These are phyloP conservation scores for Acer yangbiense DNA, from an alignment of 345 rosid genomes.

Conservation along the genomic window DNA sequence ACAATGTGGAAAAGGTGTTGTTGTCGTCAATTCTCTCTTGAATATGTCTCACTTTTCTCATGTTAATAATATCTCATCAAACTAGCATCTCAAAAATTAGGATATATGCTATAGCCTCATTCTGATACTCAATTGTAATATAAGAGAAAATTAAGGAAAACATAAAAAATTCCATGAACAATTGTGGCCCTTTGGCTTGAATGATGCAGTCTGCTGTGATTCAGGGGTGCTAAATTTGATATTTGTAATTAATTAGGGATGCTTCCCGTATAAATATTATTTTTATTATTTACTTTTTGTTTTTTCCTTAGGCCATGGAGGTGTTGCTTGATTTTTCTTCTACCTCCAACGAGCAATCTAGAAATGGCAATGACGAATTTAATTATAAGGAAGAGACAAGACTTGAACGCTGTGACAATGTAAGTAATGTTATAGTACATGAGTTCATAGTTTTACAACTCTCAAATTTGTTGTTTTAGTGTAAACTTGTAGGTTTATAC, in stretches of 20 bases:
- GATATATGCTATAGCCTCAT: background rate
- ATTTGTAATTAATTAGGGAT: background rate
- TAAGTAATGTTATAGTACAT: constrained; percentile 38
- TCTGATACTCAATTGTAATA: background rate
- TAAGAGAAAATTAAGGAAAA: background rate
- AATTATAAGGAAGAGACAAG: constrained; percentile 34
- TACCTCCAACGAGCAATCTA: constrained; percentile 47
- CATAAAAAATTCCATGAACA: background rate
- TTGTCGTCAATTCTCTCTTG: constrained; percentile 19
- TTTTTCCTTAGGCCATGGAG: constrained; percentile 67
- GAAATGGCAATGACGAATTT: constrained; percentile 26
- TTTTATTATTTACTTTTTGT: background rate
- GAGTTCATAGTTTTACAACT: background rate
- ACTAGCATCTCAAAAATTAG: background rate
- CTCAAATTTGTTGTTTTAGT: background rate
- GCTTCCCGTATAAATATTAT: background rate
- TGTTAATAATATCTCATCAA: background rate
- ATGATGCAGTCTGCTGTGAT: background rate
- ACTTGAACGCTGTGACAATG: constrained; percentile 50
- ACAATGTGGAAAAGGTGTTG: constrained; percentile 73
- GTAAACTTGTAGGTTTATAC: constrained; percentile 5
- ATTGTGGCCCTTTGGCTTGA: background rate
- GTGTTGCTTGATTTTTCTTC: constrained; percentile 68
- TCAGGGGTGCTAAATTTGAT: background rate
- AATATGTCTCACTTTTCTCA: background rate